phyloP scores from a whole-genome alignment of 2,329 filamentous ascomycete genomes.

The Colletotrichum ledebouriae region DNA sequence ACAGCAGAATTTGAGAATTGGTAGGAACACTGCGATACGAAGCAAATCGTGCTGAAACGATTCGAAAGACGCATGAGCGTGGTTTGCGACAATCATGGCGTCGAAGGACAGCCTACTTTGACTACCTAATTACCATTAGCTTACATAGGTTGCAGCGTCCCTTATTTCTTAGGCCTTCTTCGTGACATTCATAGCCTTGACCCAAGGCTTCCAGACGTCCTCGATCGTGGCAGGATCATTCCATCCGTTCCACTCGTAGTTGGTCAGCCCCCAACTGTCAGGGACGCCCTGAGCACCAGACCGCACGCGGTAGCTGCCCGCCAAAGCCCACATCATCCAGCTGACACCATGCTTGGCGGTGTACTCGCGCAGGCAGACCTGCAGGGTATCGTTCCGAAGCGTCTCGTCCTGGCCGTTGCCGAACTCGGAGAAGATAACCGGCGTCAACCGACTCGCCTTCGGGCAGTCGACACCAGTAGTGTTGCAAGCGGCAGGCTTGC shows the following conservation, averaged over 20 bases:
- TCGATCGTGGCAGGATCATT: conserved; percentile 59
- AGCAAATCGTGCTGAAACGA: background rate
- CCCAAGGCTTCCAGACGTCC: conserved; percentile 65
- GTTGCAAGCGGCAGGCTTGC: conserved; percentile 42
- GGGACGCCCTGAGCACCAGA: conserved; percentile 58
- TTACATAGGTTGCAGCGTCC: too few relatives aligned
- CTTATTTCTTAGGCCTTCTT: conserved; percentile 48
- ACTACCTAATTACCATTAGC: too few relatives aligned
- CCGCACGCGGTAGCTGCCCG: conserved; percentile 63
- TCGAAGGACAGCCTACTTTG: too few relatives aligned
- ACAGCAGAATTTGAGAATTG: background rate
- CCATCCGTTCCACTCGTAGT: conserved; percentile 62
- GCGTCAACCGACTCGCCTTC: conserved; percentile 55
- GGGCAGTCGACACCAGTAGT: conserved; percentile 57
- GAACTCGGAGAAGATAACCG: conserved; percentile 63
- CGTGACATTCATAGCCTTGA: conserved; percentile 56
- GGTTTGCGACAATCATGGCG: too few relatives aligned
- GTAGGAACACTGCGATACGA: background rate
- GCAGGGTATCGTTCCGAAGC: conserved; percentile 49
- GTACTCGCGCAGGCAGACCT: conserved; percentile 60
- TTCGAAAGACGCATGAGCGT: too few relatives aligned
- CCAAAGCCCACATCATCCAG: conserved; percentile 66
- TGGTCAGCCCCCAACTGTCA: conserved; percentile 64
- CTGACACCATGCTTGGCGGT: conserved; percentile 60
- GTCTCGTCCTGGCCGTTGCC: conserved; percentile 61